phyloP scores from a whole-genome alignment of 805 yeast species.

The Ogataea paraovalis region DNA sequence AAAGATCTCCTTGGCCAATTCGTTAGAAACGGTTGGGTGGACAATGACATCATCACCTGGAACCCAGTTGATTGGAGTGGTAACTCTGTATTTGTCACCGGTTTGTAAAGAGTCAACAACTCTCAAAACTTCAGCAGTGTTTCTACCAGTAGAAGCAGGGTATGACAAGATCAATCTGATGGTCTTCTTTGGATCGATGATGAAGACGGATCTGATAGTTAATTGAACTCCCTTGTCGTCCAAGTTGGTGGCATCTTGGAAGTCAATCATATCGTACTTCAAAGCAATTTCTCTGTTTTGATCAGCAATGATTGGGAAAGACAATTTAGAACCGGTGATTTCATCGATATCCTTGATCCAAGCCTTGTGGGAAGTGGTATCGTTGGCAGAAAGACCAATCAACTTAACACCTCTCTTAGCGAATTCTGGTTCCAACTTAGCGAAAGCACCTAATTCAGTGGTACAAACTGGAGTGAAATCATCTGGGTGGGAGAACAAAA shows the following conservation, averaged over 20 bases:
- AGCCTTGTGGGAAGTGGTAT: slow-evolving; percentile 52
- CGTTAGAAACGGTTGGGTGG: slow-evolving; percentile 60
- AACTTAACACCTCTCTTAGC: slow-evolving; percentile 59
- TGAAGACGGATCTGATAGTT: slow-evolving; percentile 68
- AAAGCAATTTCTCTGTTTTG: slow-evolving; percentile 55
- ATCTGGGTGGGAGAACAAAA: slow-evolving; percentile 72
- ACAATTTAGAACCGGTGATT: slow-evolving; percentile 52
- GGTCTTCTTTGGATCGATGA: slow-evolving; percentile 64
- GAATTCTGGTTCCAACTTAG: slow-evolving; percentile 67
- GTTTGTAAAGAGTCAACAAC: slow-evolving; percentile 67
- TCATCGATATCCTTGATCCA: slow-evolving; percentile 76
- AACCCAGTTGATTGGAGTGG: slow-evolving; percentile 69
- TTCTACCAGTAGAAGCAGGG: slow-evolving; percentile 74
- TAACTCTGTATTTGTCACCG: slow-evolving; percentile 55
- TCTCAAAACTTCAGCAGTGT: slow-evolving; percentile 70
- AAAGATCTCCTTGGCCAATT: slow-evolving; percentile 54
- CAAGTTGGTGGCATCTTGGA: slow-evolving; percentile 63
- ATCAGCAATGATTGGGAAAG: slow-evolving; percentile 70
- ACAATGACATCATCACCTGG: slow-evolving; percentile 72
- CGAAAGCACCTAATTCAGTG: slow-evolving; percentile 74
- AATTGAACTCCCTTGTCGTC: slow-evolving; percentile 61
- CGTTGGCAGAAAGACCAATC: slow-evolving; percentile 67
- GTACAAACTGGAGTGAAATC: slow-evolving; percentile 80
- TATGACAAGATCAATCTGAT: slow-evolving; percentile 61
- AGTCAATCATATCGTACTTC: slow-evolving; percentile 67